phyloP scores from a whole-genome alignment of 768 basidiomycete species.

The Omphalotus guepiniiformis region DNA sequence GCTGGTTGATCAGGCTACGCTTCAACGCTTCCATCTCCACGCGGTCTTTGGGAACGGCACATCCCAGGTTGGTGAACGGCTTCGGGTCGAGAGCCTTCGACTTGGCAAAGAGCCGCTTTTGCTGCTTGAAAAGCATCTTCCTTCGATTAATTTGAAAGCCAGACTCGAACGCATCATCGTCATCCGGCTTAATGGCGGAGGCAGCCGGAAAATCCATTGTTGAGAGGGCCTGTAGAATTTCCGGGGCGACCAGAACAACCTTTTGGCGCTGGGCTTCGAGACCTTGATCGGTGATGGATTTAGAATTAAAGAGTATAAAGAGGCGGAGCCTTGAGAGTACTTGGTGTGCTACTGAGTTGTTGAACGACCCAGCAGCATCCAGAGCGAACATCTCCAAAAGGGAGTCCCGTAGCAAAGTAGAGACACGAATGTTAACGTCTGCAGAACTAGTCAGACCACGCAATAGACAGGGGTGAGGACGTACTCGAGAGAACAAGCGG shows the following conservation, averaged over 20 bases:
- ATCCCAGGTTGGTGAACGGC: not conserved
- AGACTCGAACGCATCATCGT: not conserved
- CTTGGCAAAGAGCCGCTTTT: not conserved
- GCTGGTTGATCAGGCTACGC: not conserved
- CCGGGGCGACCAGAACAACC: too few relatives aligned
- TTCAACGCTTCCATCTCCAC: not conserved
- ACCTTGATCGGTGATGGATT: not conserved
- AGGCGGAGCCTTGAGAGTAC: not conserved
- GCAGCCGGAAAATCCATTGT: not conserved
- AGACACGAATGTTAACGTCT: slow-evolving; percentile 3
- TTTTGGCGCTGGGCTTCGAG: not conserved
- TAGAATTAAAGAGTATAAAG: not conserved
- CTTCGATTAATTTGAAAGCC: not conserved
- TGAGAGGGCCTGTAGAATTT: not conserved
- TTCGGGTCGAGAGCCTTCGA: slow-evolving; percentile 1
- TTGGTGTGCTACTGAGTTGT: not conserved
- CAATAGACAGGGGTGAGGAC: not conserved
- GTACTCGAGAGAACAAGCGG: slow-evolving; percentile 3
- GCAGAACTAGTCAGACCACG: too few relatives aligned
- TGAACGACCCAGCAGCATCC: not conserved
- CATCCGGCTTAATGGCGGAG: not conserved
- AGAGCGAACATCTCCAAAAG: not conserved
- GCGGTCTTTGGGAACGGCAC: not conserved
- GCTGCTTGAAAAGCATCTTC: not conserved
- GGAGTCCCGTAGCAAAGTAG: not conserved